Evolutionary conservation across 148 eudicot genomes (phyloP), one percentile per base, ranked within the genome.

Genomic region (Fallopia convolvulus): DNA sequence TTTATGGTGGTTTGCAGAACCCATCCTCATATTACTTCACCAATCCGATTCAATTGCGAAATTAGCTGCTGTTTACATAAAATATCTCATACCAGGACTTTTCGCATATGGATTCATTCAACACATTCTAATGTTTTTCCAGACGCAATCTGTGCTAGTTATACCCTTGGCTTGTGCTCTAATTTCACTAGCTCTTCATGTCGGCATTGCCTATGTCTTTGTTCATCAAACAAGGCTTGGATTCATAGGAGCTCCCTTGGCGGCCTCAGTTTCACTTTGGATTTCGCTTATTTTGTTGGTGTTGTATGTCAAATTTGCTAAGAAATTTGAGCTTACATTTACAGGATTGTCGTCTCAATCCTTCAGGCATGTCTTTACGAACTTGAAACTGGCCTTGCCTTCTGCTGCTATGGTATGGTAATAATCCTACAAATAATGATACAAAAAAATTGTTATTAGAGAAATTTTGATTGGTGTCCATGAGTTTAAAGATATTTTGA

Each of bases 331-430:
- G 80, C 73, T 77, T 7, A 93, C 90, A 32, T 90, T 93, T 93
- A 72, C 68, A 1, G 95, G 95, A 5, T 79, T 93, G 20, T 82
- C 89, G 10, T 79, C 33, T 39, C 87, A 90, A 78, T 85, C 93
- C 0, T 80, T 85, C 46, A 5, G n/a, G 63, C 72, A 87, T 77
- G 74, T 93, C 42, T 74, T 75, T 39, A 2, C 72, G 40, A 85
- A 79, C 78, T 76, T 89, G 79, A 91, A 86, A 81, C 60, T 93
- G 79, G 93, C 95, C 46, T 75, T 93, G 55, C 95, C 97, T 68
- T 93, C 93, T 74, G 97, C 95, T 50, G 97, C 87, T 42, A 93
- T 90, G 97, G 89, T 87, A 2, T 92, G 97, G 97, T 90, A 61
- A 61, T 61, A 17, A 36, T 36, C 39, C 39, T 36, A 36, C 39